These are phyloP conservation scores for Ceratocystis albifundus DNA, from an alignment of 2,329 filamentous ascomycete genomes.

Conservation along the genomic window DNA sequence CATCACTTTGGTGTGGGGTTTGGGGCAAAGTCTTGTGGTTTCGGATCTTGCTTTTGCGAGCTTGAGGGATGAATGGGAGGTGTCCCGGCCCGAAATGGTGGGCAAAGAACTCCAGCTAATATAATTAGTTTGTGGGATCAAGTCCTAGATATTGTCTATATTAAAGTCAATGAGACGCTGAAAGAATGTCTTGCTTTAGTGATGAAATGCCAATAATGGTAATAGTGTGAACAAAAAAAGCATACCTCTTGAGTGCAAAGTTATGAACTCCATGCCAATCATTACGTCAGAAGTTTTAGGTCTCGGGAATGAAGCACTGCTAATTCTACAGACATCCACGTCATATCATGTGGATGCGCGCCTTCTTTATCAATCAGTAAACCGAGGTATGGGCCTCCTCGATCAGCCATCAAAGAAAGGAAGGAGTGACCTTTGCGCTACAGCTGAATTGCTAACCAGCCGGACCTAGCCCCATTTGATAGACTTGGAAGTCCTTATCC, in stretches of 20 bases:
- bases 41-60: slow-evolving; percentile 82
- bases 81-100: slow-evolving; percentile 77
- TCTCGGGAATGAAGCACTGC: too few relatives aligned
- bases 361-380: not conserved
- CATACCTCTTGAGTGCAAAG: not conserved
- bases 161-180: not conserved
- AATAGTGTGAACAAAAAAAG: not conserved
- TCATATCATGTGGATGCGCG: not conserved
- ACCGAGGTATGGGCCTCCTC: not conserved
- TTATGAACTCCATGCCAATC: not conserved
- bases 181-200: not conserved
- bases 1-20: slow-evolving; percentile 95
- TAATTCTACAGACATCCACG: not conserved
- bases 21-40: slow-evolving; percentile 76
- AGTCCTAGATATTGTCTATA: not conserved
- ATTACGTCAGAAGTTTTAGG: too few relatives aligned
- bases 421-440: not conserved
- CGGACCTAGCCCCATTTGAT: too few relatives aligned
- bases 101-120: slow-evolving; percentile 83
- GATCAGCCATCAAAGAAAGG: not conserved
- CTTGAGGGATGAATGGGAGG: slow-evolving; percentile 85
- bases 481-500: too few relatives aligned
- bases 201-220: not conserved
- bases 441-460: not conserved
- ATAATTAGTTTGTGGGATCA: slow-evolving; percentile 32